Conservation (phyloP, 2,329 filamentous ascomycete genomes). For the Cladophialophora bantiana region DNA sequence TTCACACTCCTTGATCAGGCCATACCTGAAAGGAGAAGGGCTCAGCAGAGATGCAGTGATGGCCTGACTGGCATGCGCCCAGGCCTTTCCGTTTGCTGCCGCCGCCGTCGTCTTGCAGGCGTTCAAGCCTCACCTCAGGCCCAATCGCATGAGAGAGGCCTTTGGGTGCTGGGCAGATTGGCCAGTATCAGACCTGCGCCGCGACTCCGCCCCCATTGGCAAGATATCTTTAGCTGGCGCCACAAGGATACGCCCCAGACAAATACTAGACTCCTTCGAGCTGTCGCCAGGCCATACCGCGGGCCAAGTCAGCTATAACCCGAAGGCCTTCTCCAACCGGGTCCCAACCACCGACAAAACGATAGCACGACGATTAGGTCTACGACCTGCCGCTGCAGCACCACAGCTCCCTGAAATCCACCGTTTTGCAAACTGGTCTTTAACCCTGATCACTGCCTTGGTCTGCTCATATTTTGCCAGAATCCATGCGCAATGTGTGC, state of each 20-base stretch:
- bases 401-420: constrained; percentile 14
- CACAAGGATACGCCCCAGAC: constrained; percentile 25
- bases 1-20: constrained; percentile 2
- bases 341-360: constrained; percentile 37
- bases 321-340: constrained; percentile 22
- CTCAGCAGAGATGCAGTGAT: constrained; percentile 19
- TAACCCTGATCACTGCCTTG: constrained; percentile 28
- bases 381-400: constrained; percentile 19
- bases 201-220: constrained; percentile 36
- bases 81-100: constrained; percentile 6
- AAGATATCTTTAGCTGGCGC: constrained; percentile 38
- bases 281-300: constrained; percentile 22
- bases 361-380: constrained; percentile 19
- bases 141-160: constrained; percentile 27
- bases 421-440: constrained; percentile 21
- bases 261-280: constrained; percentile 32
- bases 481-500: constrained; percentile 33
- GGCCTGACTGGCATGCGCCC: constrained; percentile 17
- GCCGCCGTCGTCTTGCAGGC: constrained; percentile 13
- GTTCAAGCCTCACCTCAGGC: constrained; percentile 17
- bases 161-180: constrained; percentile 25
- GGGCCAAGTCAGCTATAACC: constrained; percentile 33
- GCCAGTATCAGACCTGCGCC: constrained; percentile 35
- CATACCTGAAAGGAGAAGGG: constrained; percentile 12
- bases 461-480: constrained; percentile 11